Conservation (phyloP, 2,329 filamentous ascomycete genomes). For the Curvularia hawaiiensis region DNA sequence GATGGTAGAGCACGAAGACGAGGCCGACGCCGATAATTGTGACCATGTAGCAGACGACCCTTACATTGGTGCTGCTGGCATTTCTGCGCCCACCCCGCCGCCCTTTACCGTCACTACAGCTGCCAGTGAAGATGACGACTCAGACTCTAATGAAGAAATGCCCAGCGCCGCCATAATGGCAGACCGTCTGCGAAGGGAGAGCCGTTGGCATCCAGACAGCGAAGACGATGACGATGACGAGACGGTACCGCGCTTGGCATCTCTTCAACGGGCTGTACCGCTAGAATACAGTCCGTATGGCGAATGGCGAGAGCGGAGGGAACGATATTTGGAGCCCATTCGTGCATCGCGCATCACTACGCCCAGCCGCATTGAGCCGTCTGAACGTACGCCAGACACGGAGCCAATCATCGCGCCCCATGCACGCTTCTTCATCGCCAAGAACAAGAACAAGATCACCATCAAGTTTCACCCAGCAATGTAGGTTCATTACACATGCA, state of each 20-base stretch:
- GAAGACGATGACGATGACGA: constrained; percentile 47
- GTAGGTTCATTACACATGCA: constrained; percentile 43
- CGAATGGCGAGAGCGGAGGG: constrained; percentile 35
- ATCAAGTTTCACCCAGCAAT: constrained; percentile 84
- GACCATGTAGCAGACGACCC: constrained; percentile 35
- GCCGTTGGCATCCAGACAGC: constrained; percentile 43
- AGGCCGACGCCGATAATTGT: constrained; percentile 36
- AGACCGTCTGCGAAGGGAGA: constrained; percentile 48
- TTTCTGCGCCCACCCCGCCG: constrained; percentile 46
- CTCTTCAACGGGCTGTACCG: constrained; percentile 30
- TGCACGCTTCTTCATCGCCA: constrained; percentile 82
- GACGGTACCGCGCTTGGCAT: constrained; percentile 27
- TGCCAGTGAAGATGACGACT: constrained; percentile 42
- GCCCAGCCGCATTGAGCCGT: constrained; percentile 44
- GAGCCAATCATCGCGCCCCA: constrained; percentile 67
- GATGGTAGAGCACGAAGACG: constrained; percentile 28
- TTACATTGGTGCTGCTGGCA: constrained; percentile 27
- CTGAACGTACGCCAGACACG: constrained; percentile 23
- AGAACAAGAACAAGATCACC: constrained; percentile 81
- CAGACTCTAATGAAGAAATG: constrained; percentile 44
- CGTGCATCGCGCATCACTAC: constrained; percentile 37
- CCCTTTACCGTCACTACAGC: constrained; percentile 48
- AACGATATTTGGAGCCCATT: constrained; percentile 32
- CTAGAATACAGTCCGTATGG: constrained; percentile 34
- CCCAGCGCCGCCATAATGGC: constrained; percentile 48